phyloP scores from a whole-genome alignment of 148 eudicot species.

The Cornus controversa region DNA sequence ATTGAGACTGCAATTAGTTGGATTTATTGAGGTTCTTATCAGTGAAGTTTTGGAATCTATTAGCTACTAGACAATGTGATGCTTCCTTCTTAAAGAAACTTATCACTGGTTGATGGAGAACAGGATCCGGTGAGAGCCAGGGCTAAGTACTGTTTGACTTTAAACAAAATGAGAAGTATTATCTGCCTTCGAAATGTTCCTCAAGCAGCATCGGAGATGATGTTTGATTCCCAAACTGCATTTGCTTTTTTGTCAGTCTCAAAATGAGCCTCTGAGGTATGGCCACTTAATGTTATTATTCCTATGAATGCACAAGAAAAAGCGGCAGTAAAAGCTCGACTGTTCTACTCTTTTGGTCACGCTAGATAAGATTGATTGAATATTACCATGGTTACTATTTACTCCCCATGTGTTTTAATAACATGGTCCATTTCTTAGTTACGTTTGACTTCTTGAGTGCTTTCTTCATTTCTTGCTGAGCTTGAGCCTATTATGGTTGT shows the following conservation, averaged over 20 bases:
- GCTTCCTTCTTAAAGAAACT: neutral
- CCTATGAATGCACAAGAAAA: neutral
- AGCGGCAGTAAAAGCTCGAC: neutral
- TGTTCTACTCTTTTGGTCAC: neutral
- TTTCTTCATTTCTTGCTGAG: too few relatives aligned
- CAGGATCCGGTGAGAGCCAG: neutral
- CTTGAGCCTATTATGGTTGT: neutral
- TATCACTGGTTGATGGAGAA: neutral
- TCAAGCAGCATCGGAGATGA: neutral
- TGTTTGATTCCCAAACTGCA: neutral
- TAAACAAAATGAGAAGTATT: too few relatives aligned
- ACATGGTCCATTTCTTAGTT: neutral
- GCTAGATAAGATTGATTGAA: neutral
- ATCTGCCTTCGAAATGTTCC: neutral
- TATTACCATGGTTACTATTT: neutral
- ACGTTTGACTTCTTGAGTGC: neutral
- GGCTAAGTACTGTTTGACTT: neutral
- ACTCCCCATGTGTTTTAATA: neutral
- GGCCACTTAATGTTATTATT: neutral
- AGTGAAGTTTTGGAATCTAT: neutral
- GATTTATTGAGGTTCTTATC: neutral
- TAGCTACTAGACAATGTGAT: neutral
- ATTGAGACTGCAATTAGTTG: neutral
- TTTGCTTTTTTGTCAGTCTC: neutral
- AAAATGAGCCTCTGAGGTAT: neutral